A percentile compares a stretch with the other conserved stretches of the same genome.
These are phyloP conservation scores for Leccinum fuscescens DNA, from an alignment of 1,284 basidiomycete species.

Conservation along the genomic window DNA sequence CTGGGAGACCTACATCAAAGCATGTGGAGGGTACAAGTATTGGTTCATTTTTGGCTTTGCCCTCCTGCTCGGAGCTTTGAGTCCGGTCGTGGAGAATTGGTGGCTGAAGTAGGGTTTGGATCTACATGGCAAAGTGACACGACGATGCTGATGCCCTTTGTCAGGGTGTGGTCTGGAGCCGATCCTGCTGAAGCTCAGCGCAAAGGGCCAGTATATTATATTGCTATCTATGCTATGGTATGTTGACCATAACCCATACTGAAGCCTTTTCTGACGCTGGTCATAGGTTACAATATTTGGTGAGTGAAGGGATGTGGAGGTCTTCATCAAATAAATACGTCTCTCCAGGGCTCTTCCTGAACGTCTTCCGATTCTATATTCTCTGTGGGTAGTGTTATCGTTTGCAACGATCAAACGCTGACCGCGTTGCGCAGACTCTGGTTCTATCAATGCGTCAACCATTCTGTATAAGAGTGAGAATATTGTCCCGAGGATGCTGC, in stretches of 20 bases:
- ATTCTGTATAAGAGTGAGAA: constrained; percentile 67
- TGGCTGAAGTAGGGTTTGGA: constrained; percentile 65
- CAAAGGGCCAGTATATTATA: constrained; percentile 68
- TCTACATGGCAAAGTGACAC: neutral
- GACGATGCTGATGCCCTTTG: constrained; percentile 12
- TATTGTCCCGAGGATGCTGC: neutral
- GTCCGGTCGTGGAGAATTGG: constrained; percentile 79
- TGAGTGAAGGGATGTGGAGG: constrained; percentile 17
- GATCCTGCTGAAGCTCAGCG: constrained; percentile 36
- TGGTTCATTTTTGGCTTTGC: constrained; percentile 69
- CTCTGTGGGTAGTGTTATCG: constrained; percentile 47
- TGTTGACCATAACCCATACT: constrained; percentile 19
- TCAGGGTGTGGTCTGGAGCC: constrained; percentile 66
- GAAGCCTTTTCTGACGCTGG: constrained; percentile 8
- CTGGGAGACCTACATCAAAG: constrained; percentile 78
- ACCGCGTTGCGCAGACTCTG: constrained; percentile 45
- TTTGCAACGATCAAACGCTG: constrained; percentile 3
- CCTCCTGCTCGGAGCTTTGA: constrained; percentile 64
- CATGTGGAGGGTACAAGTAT: constrained; percentile 64
- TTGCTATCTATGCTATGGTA: constrained; percentile 71
- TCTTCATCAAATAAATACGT: constrained; percentile 8
- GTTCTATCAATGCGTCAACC: constrained; percentile 68
- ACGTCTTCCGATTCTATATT: constrained; percentile 66
- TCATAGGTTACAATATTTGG: constrained; percentile 42
- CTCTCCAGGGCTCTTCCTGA: constrained; percentile 55